Evolutionary conservation across 306 rosid genomes (phyloP), one percentile per base, ranked within the genome.

Genomic region (Acacia crassicarpa): DNA sequence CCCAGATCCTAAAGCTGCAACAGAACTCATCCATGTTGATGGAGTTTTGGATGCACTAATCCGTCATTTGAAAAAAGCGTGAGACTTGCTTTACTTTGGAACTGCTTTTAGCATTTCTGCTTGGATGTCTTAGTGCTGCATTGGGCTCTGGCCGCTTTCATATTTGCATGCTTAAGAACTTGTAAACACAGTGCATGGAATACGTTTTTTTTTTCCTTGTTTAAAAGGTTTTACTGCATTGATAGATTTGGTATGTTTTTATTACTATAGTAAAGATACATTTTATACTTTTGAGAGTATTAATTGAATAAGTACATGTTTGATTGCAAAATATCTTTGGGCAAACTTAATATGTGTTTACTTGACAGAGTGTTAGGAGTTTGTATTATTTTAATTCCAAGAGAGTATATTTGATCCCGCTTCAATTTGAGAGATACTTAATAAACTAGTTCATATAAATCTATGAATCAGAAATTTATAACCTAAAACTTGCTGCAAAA

Each of bases 11-110:
- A 92, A 90, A 86, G 97, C 97, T 84, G 91, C 97, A 41, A 82
- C 88, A 6, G 97, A 91, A 75, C 97, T 96, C 83, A 80, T 93
- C 77, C 87, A 81, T 82, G 84, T 92, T 84, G 99, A 95, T 82
- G 98, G 99, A 68, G 88, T 90, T 67, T 85, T 91, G 90, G 98
- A 90, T 73, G 93, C 97, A 63, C 86, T 96, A 78, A 76, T 88
- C 80, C 94, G 94, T 20, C 98, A 93, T 85, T 85, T 96, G 88
- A 89, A 84, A 80, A 93, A 93, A 90, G 94, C 92, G 99, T 96
- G 82, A 90, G 99, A 78, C 33, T 83, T 67, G 45, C 73, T 77
- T 32, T 51, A 8, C 30, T 75, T 63, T 56, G 33, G 65, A 43
- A 76, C 35, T 75, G 53, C 65, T 79, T 58, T 61, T 48, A 73